These are phyloP conservation scores for Cicer bijugum DNA, from an alignment of 306 rosid genomes.

Conservation along the genomic window DNA sequence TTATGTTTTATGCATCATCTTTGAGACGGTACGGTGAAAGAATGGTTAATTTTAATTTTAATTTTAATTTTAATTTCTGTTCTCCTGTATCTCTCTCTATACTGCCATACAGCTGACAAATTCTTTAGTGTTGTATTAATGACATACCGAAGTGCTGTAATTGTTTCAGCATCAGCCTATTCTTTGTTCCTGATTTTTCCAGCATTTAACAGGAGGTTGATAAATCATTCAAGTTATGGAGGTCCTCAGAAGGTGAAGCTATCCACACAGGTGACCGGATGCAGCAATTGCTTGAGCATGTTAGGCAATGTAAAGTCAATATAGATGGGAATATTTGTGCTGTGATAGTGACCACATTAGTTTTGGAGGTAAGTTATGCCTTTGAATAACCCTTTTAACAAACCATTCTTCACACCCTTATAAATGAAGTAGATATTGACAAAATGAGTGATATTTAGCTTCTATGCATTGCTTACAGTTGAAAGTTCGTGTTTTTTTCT, in stretches of 20 bases:
- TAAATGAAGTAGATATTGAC: constrained; percentile 26
- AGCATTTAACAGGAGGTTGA: constrained; percentile 67
- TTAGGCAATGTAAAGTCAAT: constrained; percentile 72
- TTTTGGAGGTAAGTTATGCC: constrained; percentile 69
- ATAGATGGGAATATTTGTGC: constrained; percentile 73
- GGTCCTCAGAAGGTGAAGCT: constrained; percentile 44
- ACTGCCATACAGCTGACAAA: constrained; percentile 15
- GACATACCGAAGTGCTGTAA: not conserved
- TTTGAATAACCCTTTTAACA: constrained; percentile 17
- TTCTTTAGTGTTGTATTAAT: constrained; percentile 10
- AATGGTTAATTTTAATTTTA: not conserved
- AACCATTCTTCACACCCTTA: not conserved
- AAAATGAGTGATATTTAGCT: constrained; percentile 8
- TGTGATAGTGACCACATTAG: constrained; percentile 81
- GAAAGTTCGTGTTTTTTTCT: constrained; percentile 22
- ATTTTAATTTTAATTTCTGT: not conserved
- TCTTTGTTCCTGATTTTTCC: not conserved
- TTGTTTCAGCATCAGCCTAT: not conserved
- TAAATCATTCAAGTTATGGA: constrained; percentile 61
- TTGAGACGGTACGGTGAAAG: not conserved
- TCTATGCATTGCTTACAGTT: constrained; percentile 16
- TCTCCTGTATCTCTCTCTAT: not conserved
- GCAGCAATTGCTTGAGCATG: constrained; percentile 78
- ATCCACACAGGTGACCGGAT: constrained; percentile 67
- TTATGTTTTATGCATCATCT: constrained; percentile 13